Evolutionary conservation across 2,329 filamentous ascomycete species (phyloP).

Genomic region (Claviceps sorghi): DNA sequence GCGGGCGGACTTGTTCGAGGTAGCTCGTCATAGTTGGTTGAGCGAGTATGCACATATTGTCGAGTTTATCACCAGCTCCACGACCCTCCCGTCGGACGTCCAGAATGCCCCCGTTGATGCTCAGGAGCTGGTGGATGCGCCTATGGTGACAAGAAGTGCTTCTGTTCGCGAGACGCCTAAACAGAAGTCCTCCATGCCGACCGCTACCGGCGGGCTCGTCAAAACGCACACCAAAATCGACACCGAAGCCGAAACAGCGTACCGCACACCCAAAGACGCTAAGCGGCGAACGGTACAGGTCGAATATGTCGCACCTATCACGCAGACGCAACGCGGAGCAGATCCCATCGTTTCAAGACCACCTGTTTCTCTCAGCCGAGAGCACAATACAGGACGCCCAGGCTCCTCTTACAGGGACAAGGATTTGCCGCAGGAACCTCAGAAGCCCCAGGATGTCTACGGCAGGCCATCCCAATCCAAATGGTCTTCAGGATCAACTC

Average conservation of each 20-base stretch:
- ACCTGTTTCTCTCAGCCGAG: constrained; percentile 20
- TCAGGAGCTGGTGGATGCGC: constrained; percentile 40
- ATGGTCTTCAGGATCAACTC: constrained; percentile 22
- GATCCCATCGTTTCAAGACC: constrained; percentile 14
- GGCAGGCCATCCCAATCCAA: constrained; percentile 21
- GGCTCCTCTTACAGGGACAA: constrained; percentile 34
- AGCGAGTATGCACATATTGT: constrained; percentile 96
- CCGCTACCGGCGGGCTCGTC: constrained; percentile 46
- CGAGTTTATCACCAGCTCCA: constrained; percentile 91
- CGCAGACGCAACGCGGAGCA: constrained; percentile 62
- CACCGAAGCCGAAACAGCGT: constrained; percentile 39
- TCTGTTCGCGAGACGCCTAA: constrained; percentile 83
- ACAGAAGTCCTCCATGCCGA: constrained; percentile 36
- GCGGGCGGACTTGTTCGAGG: constrained; percentile 90
- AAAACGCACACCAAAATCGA: constrained; percentile 66
- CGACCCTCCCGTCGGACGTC: constrained; percentile 74
- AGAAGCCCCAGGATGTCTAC: constrained; percentile 30
- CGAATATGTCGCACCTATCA: constrained; percentile 87
- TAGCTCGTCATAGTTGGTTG: constrained; percentile 94
- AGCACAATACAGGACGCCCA: constrained; percentile 24
- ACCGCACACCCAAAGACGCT: constrained; percentile 62
- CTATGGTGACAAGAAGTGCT: constrained; percentile 63
- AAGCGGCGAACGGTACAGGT: constrained; percentile 94
- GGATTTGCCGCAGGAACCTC: constrained; percentile 38
- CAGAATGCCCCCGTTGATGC: constrained; percentile 58